These are phyloP conservation scores for Phoma herbarum DNA, from an alignment of 2,329 filamentous ascomycete genomes.

Conservation along the genomic window DNA sequence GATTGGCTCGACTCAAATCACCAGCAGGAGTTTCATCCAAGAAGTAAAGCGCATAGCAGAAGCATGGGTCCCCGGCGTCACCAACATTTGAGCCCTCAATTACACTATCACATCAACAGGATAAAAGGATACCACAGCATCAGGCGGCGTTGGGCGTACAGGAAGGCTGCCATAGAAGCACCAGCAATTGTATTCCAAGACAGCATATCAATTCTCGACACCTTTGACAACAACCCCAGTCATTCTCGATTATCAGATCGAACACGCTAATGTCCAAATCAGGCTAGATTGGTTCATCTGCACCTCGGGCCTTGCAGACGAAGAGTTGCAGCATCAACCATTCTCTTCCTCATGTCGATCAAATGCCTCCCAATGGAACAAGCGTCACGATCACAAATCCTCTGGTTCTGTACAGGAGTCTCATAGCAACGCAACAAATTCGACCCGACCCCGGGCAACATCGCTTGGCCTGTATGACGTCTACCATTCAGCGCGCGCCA, in stretches of 20 bases:
- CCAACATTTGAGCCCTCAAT: constrained; percentile 59
- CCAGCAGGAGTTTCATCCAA: constrained; percentile 78
- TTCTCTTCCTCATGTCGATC: constrained; percentile 16
- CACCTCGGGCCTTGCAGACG: constrained; percentile 28
- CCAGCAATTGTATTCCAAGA: background rate
- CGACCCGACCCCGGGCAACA: constrained; percentile 76
- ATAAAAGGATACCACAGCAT: constrained; percentile 36
- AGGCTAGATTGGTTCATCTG: constrained; percentile 27
- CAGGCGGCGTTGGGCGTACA: constrained; percentile 35
- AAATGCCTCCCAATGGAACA: constrained; percentile 49
- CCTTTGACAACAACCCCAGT: background rate
- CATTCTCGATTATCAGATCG: constrained; percentile 24
- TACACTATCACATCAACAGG: constrained; percentile 29
- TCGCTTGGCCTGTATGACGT: constrained; percentile 61
- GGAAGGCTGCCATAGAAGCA: background rate
- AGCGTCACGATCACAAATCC: constrained; percentile 69
- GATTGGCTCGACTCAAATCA: constrained; percentile 71
- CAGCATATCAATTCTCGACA: background rate
- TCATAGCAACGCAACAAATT: constrained; percentile 72
- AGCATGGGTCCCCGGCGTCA: constrained; percentile 78
- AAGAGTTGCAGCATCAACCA: constrained; percentile 21
- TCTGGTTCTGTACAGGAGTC: constrained; percentile 76
- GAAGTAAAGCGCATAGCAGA: constrained; percentile 90
- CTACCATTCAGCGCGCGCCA: constrained; percentile 38
- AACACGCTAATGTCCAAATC: constrained; percentile 34